Percentiles rank a stretch among this genome's conserved stretches.
Conservation (phyloP, 345 rosid species). For the Moringa oleifera region DNA sequence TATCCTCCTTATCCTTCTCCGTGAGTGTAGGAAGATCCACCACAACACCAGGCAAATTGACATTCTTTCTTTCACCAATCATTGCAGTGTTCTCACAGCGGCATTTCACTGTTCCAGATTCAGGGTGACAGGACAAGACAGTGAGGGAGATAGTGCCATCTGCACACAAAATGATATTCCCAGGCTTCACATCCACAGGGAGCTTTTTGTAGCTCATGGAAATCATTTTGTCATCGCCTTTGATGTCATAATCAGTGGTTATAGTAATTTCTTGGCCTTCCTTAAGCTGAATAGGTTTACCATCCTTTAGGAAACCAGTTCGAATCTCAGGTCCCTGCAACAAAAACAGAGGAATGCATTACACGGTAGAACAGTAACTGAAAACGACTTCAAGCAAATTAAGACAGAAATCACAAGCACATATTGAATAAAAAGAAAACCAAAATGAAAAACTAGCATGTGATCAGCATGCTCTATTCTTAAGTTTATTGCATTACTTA, state of each 20-base stretch:
- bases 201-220: constrained; percentile 91
- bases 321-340: constrained; percentile 70
- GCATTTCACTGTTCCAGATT: constrained; percentile 75
- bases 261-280: constrained; percentile 62
- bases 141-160: constrained; percentile 79
- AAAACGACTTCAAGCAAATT: no score
- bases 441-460: background rate
- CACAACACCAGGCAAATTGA: constrained; percentile 88
- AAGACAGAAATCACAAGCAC: no score
- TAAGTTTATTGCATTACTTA: background rate
- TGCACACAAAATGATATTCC: constrained; percentile 71
- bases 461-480: background rate
- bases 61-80: constrained; percentile 92
- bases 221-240: constrained; percentile 61
- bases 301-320: constrained; percentile 62
- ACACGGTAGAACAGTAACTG: background rate
- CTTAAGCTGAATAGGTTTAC: constrained; percentile 49
- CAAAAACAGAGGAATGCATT: constrained; percentile 6
- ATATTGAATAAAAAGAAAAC: no score
- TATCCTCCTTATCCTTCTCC: constrained; percentile 85
- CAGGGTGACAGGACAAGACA: constrained; percentile 65
- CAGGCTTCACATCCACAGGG: constrained; percentile 68
- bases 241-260: constrained; percentile 69
- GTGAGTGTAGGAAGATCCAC: constrained; percentile 91
- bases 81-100: constrained; percentile 77